Conservation (phyloP, 2,329 filamentous ascomycete genomes). For the Alternaria burnsii region DNA sequence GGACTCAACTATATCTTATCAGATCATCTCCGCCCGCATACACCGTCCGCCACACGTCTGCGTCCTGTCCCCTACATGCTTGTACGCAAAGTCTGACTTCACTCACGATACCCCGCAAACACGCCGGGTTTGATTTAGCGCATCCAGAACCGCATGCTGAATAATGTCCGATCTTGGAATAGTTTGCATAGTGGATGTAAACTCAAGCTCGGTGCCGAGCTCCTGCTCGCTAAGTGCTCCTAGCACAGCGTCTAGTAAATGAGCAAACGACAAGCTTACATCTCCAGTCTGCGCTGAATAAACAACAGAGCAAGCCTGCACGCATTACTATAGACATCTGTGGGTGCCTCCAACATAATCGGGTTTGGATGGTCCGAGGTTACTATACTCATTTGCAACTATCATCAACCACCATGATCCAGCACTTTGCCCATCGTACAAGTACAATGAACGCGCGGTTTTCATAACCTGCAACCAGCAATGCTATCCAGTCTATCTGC, state of each 20-base stretch:
- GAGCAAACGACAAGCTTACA: background rate
- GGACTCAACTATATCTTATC: slow-evolving; percentile 37
- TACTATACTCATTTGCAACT: background rate
- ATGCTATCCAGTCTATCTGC: slow-evolving; percentile 10
- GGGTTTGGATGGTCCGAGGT: background rate
- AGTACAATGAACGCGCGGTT: slow-evolving; percentile 22
- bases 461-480: slow-evolving; percentile 11
- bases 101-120: slow-evolving; percentile 7
- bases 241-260: background rate
- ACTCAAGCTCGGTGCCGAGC: background rate
- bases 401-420: slow-evolving; percentile 4
- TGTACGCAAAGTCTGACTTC: slow-evolving; percentile 6
- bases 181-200: background rate
- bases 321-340: background rate
- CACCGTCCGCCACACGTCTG: slow-evolving; percentile 5
- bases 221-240: background rate
- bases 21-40: slow-evolving; percentile 36
- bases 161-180: slow-evolving; percentile 8
- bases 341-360: background rate
- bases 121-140: slow-evolving; percentile 6
- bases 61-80: slow-evolving; percentile 1
- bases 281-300: background rate
- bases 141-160: slow-evolving; percentile 7
- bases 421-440: slow-evolving; percentile 28
- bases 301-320: background rate